Conservation (phyloP, 495 filamentous ascomycete species). For the Penicillium bovifimosum region DNA sequence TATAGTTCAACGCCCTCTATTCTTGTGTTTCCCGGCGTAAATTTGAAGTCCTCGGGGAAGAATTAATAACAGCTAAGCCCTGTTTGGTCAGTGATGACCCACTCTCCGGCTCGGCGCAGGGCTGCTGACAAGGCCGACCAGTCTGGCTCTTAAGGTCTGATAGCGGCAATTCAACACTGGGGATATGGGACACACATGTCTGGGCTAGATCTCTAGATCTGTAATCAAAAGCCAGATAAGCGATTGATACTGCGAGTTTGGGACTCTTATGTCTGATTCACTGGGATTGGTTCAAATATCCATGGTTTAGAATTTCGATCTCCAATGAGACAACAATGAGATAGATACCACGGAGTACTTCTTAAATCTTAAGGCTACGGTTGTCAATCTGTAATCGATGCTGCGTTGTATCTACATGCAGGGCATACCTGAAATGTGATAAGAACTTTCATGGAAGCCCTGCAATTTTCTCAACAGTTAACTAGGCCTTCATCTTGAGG, state of each 20-base stretch:
- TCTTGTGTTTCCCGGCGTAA: not conserved
- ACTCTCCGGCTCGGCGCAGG: slow-evolving; percentile 9
- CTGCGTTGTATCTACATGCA: too few species aligned
- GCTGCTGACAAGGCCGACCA: slow-evolving; percentile 7
- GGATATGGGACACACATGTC: too few species aligned
- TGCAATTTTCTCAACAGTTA: too few species aligned
- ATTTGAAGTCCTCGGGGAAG: not conserved
- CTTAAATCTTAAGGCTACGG: too few species aligned
- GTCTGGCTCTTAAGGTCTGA: slow-evolving; percentile 1
- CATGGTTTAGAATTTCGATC: not conserved
- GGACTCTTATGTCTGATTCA: not conserved
- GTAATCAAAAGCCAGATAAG: not conserved
- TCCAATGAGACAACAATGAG: too few species aligned
- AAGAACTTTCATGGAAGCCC: too few species aligned
- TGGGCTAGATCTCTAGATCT: not conserved
- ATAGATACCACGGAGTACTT: too few species aligned
- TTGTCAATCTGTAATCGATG: too few species aligned
- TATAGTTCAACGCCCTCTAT: not conserved
- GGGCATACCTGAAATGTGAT: too few species aligned
- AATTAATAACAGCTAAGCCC: slow-evolving; percentile 15
- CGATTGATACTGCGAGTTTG: not conserved
- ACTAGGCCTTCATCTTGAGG: too few species aligned
- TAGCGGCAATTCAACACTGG: not conserved
- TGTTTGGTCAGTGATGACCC: slow-evolving; percentile 23
- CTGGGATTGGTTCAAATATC: not conserved